A percentile compares a stretch with the other conserved stretches of the same genome.
These are phyloP conservation scores for Patellifolia procumbens DNA, from an alignment of 179 eudicot genomes.

Conservation along the genomic window DNA sequence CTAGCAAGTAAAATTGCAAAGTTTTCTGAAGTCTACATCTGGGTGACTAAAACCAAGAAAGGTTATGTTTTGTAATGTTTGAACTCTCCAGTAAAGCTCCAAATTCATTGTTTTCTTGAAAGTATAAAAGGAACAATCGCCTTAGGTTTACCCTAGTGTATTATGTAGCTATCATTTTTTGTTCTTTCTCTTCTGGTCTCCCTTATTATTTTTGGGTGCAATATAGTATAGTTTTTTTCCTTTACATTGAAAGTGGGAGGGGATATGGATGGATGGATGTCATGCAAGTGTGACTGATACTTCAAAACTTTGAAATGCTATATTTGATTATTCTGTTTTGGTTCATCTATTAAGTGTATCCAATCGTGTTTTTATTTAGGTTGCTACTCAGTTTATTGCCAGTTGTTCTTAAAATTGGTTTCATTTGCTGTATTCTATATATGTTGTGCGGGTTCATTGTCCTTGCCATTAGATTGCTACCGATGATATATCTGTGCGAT, in stretches of 20 bases:
- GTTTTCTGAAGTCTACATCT: slow-evolving; percentile 40
- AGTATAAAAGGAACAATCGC: background rate
- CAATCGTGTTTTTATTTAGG: no score
- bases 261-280: background rate
- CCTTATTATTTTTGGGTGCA: background rate
- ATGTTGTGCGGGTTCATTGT: no score
- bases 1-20: slow-evolving; percentile 84
- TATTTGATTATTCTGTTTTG: background rate
- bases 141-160: slow-evolving; percentile 17
- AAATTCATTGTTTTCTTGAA: slow-evolving; percentile 11
- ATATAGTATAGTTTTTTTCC: background rate
- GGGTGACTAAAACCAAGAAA: background rate
- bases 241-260: slow-evolving; percentile 7
- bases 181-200: background rate
- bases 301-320: background rate
- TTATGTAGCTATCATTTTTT: slow-evolving; percentile 21
- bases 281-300: slow-evolving; percentile 20
- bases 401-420: no score
- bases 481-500: no score
- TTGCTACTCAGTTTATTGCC: no score
- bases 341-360: no score
- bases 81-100: slow-evolving; percentile 6
- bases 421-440: no score
- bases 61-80: slow-evolving; percentile 16
- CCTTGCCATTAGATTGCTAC: no score